These are phyloP conservation scores for Euryodendron excelsum DNA, from an alignment of 148 eudicot genomes.

Conservation along the genomic window DNA sequence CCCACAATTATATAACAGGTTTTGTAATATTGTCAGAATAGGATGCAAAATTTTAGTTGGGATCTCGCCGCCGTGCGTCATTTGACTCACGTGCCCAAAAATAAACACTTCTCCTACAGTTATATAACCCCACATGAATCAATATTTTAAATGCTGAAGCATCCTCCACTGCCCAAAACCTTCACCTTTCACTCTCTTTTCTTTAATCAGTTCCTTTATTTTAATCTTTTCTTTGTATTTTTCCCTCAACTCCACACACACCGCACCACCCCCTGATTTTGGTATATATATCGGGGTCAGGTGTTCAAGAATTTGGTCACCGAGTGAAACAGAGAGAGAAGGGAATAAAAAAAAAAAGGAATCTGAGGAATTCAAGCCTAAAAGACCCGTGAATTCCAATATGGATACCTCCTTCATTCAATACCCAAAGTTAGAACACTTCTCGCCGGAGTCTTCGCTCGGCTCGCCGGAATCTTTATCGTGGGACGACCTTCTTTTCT, in stretches of 20 bases:
- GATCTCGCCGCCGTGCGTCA: slow-evolving; percentile 16
- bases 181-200: not conserved
- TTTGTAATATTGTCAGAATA: no score
- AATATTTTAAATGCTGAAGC: not conserved
- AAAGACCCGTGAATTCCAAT: not conserved
- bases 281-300: not conserved
- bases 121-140: not conserved
- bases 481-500: slow-evolving; percentile 8
- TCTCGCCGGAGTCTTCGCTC: slow-evolving; percentile 18
- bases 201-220: not conserved
- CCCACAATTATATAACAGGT: no score
- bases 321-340: not conserved
- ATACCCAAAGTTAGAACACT: not conserved
- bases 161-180: slow-evolving; percentile 13
- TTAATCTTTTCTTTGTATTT: not conserved
- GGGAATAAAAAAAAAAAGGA: no score
- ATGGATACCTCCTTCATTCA: not conserved
- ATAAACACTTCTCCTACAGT: not conserved
- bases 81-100: slow-evolving; percentile 17
- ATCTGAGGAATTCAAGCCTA: not conserved
- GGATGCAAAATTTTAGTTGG: not conserved
- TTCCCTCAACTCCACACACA: not conserved
- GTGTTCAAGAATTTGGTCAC: not conserved
- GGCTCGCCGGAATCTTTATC: slow-evolving; percentile 5
- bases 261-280: not conserved